Conservation (phyloP, 1,284 basidiomycete species). For the Ceratobasidium sp. region DNA sequence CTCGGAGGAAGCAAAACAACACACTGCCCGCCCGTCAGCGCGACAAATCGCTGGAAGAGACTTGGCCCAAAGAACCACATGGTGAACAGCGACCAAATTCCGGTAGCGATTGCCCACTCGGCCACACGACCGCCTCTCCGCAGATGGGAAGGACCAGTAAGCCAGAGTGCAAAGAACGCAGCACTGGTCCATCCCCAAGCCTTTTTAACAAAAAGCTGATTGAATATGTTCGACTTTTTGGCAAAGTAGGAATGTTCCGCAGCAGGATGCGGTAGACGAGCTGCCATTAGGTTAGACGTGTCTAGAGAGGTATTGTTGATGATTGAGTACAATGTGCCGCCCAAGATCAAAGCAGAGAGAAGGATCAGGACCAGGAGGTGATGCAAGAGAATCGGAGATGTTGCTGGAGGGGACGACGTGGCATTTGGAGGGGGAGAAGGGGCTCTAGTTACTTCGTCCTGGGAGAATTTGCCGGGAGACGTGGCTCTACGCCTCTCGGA, state of each 20-base stretch:
- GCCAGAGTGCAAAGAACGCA: constrained; percentile 69
- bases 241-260: constrained; percentile 80
- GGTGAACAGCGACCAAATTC: constrained; percentile 80
- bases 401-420: constrained; percentile 4
- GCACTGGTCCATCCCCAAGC: constrained; percentile 92
- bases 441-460: background rate
- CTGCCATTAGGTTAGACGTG: constrained; percentile 75
- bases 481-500: constrained; percentile 11
- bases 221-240: constrained; percentile 83
- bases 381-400: constrained; percentile 40
- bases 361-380: constrained; percentile 46
- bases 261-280: constrained; percentile 72
- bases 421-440: constrained; percentile 4
- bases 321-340: constrained; percentile 67
- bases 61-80: constrained; percentile 94
- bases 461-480: background rate
- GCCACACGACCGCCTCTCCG: constrained; percentile 61
- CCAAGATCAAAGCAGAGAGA: constrained; percentile 58
- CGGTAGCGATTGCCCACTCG: constrained; percentile 73
- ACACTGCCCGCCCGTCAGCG: constrained; percentile 86
- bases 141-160: constrained; percentile 62
- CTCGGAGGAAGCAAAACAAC: constrained; percentile 67
- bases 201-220: constrained; percentile 88
- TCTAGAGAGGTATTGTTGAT: constrained; percentile 68
- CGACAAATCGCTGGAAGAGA: constrained; percentile 77